Evolutionary conservation across 1,139 yeast species (phyloP), one percentile per base, ranked within the genome.

Genomic region (Suhomyces coccinellae): DNA sequence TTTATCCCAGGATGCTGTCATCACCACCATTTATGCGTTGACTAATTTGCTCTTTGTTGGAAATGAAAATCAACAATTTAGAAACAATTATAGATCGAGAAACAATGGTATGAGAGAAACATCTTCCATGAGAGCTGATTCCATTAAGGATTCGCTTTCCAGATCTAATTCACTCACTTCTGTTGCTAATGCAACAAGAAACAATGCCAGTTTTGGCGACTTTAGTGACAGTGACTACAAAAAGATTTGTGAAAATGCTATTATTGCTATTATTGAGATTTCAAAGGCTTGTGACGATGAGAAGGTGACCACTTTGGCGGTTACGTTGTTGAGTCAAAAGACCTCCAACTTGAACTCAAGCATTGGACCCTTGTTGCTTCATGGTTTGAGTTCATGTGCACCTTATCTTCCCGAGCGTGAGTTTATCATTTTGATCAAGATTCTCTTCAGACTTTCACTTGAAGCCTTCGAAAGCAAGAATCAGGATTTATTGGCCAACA

Each of bases 11-110:
- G 97, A 90, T 62, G 82, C 88, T 0, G 83, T 87, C 15, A 88
- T 90, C 11, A 85, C 96, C n/a, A 80, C 93, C 1, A 83, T 93
- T 45, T 93, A 93, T 62, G 85, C 96, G 0, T 73, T 91, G 52
- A 81, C 88, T 22, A 93, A 93, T 62, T 69, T 87, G 55, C 67
- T 93, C 31, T 78, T 84, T 39, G 80, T 80, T 14, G 82, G 82
- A 11, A 75, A 73, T 46, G 77, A 70, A 42, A 38, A 44, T 12
- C 58, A 57, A 45, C 53, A 38, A 29, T 27, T 36, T 6, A 45
- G 48, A 35, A 45, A 38, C 31, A 28, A 27, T 15, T 20, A 37
- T 1, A 61, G 71, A 40, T 58, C 62, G 48, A 58, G 71, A 45
- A 53, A 50, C 16, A 43, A 46, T 13, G 51, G 44, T 5, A 33